Evolutionary conservation across 495 filamentous ascomycete genomes (phyloP).

Genomic region (Aspergillus nidulans): DNA sequence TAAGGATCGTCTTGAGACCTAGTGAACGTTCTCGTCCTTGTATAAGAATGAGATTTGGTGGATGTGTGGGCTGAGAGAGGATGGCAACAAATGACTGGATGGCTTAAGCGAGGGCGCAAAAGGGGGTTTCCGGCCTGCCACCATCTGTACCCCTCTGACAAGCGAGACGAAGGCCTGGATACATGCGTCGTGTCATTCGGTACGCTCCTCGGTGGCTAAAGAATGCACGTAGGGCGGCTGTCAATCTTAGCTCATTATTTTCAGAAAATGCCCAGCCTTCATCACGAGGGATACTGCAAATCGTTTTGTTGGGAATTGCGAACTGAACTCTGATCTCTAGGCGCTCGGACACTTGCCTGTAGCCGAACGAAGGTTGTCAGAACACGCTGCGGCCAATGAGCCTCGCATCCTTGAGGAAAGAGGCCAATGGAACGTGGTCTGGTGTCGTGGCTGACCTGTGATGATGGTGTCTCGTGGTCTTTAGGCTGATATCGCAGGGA

Average conservation of each 20-base stretch:
- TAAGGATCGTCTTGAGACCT: not conserved
- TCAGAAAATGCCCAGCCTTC: not conserved
- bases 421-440: not conserved
- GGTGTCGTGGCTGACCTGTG: not conserved
- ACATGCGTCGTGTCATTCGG: not conserved
- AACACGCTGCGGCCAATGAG: not conserved
- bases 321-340: not conserved
- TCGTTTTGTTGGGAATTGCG: not conserved
- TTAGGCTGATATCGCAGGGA: constrained; percentile 1
- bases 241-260: not conserved
- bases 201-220: not conserved
- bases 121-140: not conserved
- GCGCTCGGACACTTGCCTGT: not conserved
- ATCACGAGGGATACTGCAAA: not conserved
- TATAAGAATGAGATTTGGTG: not conserved
- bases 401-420: not conserved
- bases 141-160: not conserved
- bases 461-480: not conserved
- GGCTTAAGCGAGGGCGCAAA: not conserved
- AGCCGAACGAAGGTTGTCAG: not conserved
- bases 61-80: not conserved
- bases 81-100: not conserved
- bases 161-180: not conserved
- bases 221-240: no score
- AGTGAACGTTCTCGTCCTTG: not conserved